Evolutionary conservation across 2,329 filamentous ascomycete species (phyloP).

Genomic region (Pyrenophora teres): DNA sequence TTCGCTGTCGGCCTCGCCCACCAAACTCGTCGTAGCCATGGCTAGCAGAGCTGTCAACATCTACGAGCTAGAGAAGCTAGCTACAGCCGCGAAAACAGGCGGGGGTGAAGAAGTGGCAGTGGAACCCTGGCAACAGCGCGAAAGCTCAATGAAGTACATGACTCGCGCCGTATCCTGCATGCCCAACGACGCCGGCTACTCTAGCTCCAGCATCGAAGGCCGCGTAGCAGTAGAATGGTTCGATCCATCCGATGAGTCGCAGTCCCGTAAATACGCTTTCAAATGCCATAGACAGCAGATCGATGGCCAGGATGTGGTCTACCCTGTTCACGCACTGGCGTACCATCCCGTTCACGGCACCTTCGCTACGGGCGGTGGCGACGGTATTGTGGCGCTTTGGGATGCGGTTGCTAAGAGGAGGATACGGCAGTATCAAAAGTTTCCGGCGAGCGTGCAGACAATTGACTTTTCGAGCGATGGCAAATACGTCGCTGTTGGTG

Average conservation of each 20-base stretch:
- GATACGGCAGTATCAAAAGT: slow-evolving; percentile 86
- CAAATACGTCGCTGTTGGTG: slow-evolving; percentile 75
- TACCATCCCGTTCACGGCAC: slow-evolving; percentile 85
- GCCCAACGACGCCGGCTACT: slow-evolving; percentile 94
- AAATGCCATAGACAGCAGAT: slow-evolving; percentile 89
- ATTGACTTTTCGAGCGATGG: slow-evolving; percentile 79
- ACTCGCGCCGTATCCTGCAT: slow-evolving; percentile 92
- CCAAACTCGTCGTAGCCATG: slow-evolving; percentile 95
- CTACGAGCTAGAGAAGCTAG: slow-evolving; percentile 79
- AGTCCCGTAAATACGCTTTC: slow-evolving; percentile 95
- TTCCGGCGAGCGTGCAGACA: slow-evolving; percentile 76
- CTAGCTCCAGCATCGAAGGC: slow-evolving; percentile 89
- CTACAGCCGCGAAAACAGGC: slow-evolving; percentile 39
- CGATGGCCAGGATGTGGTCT: slow-evolving; percentile 78
- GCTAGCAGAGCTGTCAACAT: slow-evolving; percentile 90
- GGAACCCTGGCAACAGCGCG: slow-evolving; percentile 88
- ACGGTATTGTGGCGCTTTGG: slow-evolving; percentile 91
- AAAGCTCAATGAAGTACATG: slow-evolving; percentile 95
- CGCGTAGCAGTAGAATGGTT: slow-evolving; percentile 98
- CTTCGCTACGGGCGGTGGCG: slow-evolving; percentile 87
- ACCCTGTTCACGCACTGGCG: slow-evolving; percentile 85
- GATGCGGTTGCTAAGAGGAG: slow-evolving; percentile 88
- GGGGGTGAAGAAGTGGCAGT: slow-evolving; percentile 52
- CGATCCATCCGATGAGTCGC: slow-evolving; percentile 82
- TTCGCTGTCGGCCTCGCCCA: slow-evolving; percentile 75